A percentile compares a stretch with the other conserved stretches of the same genome.
Evolutionary conservation across 83 land plant genomes (phyloP).

Genomic region (Picea engelmannii): DNA sequence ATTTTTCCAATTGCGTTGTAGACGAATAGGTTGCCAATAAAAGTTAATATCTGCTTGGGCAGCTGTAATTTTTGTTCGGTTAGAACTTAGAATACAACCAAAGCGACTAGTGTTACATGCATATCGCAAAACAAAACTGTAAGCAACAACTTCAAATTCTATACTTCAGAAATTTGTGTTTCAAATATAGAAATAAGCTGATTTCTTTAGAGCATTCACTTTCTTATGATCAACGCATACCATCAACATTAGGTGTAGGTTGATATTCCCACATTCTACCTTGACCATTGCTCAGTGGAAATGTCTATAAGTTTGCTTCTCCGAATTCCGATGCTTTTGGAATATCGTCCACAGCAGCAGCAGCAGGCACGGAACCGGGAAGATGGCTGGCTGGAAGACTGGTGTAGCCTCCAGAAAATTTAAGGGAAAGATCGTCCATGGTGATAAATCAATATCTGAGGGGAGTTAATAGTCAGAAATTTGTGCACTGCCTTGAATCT

Average conservation of each 20-base stretch:
- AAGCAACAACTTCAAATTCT: not conserved
- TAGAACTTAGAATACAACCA: not conserved
- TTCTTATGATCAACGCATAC: constrained; percentile 5
- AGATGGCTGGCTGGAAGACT: too few species aligned
- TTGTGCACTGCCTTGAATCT: too few species aligned
- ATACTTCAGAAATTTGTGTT: too few species aligned
- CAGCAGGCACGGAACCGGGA: too few species aligned
- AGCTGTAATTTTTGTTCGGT: not conserved
- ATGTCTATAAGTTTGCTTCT: constrained; percentile 12
- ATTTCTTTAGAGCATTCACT: not conserved
- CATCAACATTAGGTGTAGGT: constrained; percentile 14
- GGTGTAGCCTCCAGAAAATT: too few species aligned
- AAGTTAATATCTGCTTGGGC: not conserved
- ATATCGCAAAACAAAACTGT: not conserved
- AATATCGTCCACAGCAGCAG: not conserved
- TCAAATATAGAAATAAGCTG: not conserved
- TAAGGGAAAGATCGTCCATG: too few species aligned
- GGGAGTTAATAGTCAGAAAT: too few species aligned
- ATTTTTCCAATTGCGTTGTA: too few species aligned
- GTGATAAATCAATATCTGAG: too few species aligned
- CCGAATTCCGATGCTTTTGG: not conserved
- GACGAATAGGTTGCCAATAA: not conserved
- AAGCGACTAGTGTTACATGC: not conserved
- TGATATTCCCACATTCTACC: constrained; percentile 8
- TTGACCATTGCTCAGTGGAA: constrained; percentile 10